Evolutionary conservation across 2,329 filamentous ascomycete species (phyloP), one percentile per base, ranked within the genome.

Genomic region (Beauveria sp.): DNA sequence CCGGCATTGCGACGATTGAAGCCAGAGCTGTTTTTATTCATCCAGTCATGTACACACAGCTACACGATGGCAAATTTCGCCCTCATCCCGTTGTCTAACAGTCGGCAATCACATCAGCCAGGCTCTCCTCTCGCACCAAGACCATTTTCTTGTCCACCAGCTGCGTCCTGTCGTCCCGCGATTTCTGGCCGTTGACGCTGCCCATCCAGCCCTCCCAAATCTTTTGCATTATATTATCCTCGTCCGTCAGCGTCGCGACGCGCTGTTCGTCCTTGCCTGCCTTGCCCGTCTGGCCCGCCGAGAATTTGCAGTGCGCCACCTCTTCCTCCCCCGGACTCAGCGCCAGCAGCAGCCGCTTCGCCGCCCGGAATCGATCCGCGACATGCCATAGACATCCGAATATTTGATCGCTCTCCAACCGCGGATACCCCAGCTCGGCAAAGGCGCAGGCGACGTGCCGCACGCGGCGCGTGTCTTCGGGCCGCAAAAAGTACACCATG

Each of bases 381-480:
- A 81, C 71, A 62, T 80, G 77, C 68, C 79, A 81, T 55, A 82
- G 69, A 24, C 73, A 72, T 9, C 75, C 75, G 63, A 80, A 80
- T 54, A 81, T 75, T 65, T 77, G 74, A 62, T 79, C 77, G 9
- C 71, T 70, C 63, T 74, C 75, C 54, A 75, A 70, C 53, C 74
- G 70, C 54, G 75, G 75, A 61, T 77, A 76, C 26, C 73, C 71
- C 61, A 81, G 70, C 66, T 79, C 77, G 34, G 71, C 68, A 59
- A 80, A 78, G 1, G 75, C 71, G 61, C 77, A 74, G 5, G 76
- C 79, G 7, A 80, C 70, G 64, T 76, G 73, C 26, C 72, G 69
- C 56, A 81, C 78, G 30, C 77, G 75, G 16, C 64, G 64, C 37
- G 77, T 74, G 66, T 81, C 79, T 60, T 74, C 70, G n/a, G 68